These are phyloP conservation scores for Apiotrichum sp. DNA, from an alignment of 1,284 basidiomycete species.

Conservation along the genomic window DNA sequence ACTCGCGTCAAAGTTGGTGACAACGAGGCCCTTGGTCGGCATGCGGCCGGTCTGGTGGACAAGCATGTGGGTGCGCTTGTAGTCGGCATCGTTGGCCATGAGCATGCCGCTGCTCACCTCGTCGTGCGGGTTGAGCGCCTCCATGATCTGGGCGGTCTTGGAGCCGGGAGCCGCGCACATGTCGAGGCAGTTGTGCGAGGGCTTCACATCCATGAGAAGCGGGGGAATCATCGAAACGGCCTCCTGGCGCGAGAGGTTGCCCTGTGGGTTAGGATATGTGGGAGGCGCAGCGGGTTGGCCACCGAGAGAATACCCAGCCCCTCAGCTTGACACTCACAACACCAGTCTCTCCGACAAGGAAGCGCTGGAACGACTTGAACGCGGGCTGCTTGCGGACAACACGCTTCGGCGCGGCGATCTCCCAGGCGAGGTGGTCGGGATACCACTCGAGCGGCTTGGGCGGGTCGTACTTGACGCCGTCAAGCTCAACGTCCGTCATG, in stretches of 20 bases:
- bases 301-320: no score
- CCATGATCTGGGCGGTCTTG: conserved; percentile 55
- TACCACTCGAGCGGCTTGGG: conserved; percentile 88
- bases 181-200: conserved; percentile 82
- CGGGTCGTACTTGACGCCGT: conserved; percentile 60
- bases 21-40: conserved; percentile 85
- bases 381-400: conserved; percentile 84
- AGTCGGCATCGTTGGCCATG: conserved; percentile 56
- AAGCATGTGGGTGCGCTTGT: conserved; percentile 91
- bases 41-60: conserved; percentile 96
- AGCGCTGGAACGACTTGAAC: conserved; percentile 93
- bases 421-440: conserved; percentile 90
- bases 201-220: conserved; percentile 86
- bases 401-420: conserved; percentile 85
- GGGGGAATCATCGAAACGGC: conserved; percentile 99
- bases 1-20: conserved; percentile 91
- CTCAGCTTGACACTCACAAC: conserved; percentile 56
- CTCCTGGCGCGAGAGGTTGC: conserved; percentile 93
- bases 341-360: conserved; percentile 96
- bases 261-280: conserved; percentile 50
- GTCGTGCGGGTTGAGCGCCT: conserved; percentile 46
- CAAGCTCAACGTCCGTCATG: conserved; percentile 68
- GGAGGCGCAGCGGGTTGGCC: no score
- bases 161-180: conserved; percentile 99
- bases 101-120: conserved; percentile 41